phyloP scores from a whole-genome alignment of 2,329 filamentous ascomycete genomes.

The Chalaropsis thielavioides region DNA sequence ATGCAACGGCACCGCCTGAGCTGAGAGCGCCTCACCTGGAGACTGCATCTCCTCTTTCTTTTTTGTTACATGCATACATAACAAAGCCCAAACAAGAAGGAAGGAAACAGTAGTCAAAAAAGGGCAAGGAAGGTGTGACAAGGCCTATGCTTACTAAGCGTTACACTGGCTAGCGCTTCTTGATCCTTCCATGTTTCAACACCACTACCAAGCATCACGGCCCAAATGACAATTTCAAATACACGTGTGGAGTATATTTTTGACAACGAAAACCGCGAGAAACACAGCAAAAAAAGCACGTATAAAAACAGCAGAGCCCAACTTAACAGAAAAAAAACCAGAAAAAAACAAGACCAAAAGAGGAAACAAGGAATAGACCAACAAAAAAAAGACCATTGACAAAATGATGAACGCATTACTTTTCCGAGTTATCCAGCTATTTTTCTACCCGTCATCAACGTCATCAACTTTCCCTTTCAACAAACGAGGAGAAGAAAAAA shows the following conservation, averaged over 20 bases:
- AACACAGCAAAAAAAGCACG: background rate
- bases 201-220: no score
- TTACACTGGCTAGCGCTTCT: no score
- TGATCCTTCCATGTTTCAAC: no score
- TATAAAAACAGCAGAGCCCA: background rate
- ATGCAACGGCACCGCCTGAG: background rate
- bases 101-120: background rate
- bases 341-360: background rate
- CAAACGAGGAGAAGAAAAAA: background rate
- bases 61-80: no score
- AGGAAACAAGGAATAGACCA: background rate
- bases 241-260: background rate
- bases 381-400: slow-evolving; percentile 2
- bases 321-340: background rate
- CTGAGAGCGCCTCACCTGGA: background rate
- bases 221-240: background rate
- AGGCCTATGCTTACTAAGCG: background rate
- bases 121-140: background rate
- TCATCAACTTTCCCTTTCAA: slow-evolving; percentile 6
- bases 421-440: slow-evolving; percentile 14
- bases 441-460: slow-evolving; percentile 8
- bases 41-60: background rate
- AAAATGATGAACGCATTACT: slow-evolving; percentile 11
- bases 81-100: background rate
- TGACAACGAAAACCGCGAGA: background rate